A percentile compares a stretch with the other conserved stretches of the same genome.
These are phyloP conservation scores for Trichoderma polysporum DNA, from an alignment of 2,329 filamentous ascomycete species.

Conservation along the genomic window DNA sequence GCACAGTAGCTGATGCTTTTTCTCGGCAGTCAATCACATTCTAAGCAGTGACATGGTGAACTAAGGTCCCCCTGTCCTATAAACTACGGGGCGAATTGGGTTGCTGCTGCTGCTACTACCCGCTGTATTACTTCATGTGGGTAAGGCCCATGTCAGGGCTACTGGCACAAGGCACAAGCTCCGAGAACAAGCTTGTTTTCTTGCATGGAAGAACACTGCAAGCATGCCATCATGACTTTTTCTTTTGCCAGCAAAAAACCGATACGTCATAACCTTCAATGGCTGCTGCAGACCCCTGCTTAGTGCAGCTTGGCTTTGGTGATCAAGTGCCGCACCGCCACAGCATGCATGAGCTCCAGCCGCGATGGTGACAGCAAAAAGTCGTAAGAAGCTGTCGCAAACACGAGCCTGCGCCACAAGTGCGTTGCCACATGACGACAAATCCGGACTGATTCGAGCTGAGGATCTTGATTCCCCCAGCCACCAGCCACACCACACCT, in stretches of 20 bases:
- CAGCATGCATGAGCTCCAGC: not conserved
- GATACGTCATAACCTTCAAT: slow-evolving; percentile 7
- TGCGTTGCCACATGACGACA: slow-evolving; percentile 14
- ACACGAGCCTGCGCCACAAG: not conserved
- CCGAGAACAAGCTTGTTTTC: not conserved
- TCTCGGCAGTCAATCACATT: no score
- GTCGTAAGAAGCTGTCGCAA: not conserved
- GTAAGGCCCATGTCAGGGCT: not conserved
- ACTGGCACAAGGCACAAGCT: not conserved
- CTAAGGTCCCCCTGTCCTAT: no score
- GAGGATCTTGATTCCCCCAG: not conserved
- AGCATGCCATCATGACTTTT: not conserved
- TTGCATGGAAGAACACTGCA: not conserved
- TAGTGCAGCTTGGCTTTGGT: not conserved
- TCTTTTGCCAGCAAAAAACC: not conserved
- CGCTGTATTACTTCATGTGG: no score
- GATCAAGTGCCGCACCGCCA: slow-evolving; percentile 9
- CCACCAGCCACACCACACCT: slow-evolving; percentile 19
- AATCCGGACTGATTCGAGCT: not conserved
- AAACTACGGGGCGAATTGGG: no score
- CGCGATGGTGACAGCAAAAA: not conserved
- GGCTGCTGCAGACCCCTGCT: slow-evolving; percentile 11
- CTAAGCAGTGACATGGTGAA: not conserved
- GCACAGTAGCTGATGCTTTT: not conserved
- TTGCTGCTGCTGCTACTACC: no score